Conservation (phyloP, 352 stramenopile genomes). For the Phytopythium chamaehyphon region DNA sequence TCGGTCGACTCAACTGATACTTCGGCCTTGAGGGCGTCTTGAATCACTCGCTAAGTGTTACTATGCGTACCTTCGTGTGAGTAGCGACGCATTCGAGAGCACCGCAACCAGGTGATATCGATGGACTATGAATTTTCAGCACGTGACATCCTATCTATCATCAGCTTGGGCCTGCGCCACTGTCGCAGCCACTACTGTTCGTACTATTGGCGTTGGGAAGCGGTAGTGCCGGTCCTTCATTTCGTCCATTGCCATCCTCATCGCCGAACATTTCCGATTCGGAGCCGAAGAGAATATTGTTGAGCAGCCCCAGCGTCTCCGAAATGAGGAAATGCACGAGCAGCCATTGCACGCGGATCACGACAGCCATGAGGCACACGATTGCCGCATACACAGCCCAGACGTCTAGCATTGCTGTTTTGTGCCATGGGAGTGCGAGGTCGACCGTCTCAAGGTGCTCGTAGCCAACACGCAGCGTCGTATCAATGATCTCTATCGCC, state of each 20-base stretch:
- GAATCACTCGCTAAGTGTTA: too few species aligned
- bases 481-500: constrained; percentile 67
- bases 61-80: too few species aligned
- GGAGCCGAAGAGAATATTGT: constrained; percentile 39
- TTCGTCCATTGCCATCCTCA: not conserved
- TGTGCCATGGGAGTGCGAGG: constrained; percentile 69
- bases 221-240: constrained; percentile 1
- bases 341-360: constrained; percentile 63
- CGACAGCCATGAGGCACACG: constrained; percentile 61
- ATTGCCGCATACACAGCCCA: constrained; percentile 72
- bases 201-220: not conserved
- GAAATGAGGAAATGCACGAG: constrained; percentile 58
- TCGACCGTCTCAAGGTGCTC: constrained; percentile 68
- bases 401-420: constrained; percentile 71
- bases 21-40: not conserved
- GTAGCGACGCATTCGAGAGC: not conserved
- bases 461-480: constrained; percentile 49
- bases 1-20: constrained; percentile 6
- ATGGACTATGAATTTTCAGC: too few species aligned
- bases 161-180: not conserved
- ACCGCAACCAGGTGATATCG: too few species aligned
- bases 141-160: not conserved
- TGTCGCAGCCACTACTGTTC: constrained; percentile 3
- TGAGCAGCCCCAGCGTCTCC: constrained; percentile 32
- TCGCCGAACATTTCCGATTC: constrained; percentile 1